A percentile compares a stretch with the other conserved stretches of the same genome.
Conservation (phyloP, 164 flowering plant genomes). For the Protea cynaroides region DNA sequence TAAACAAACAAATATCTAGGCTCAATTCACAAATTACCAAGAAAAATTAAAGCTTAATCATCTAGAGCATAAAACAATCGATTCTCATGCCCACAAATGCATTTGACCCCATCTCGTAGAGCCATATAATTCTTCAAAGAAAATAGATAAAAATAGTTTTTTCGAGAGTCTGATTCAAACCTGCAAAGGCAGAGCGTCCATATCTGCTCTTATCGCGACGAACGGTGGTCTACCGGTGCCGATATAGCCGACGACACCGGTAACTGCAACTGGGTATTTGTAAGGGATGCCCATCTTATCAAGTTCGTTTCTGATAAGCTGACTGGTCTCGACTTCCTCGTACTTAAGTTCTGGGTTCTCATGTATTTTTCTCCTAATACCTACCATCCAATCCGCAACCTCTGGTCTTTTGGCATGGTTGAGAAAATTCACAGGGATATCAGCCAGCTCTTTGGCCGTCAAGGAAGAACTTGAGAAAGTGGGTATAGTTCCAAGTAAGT, state of each 20-base stretch:
- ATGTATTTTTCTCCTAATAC: slow-evolving; percentile 58
- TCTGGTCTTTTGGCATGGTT: slow-evolving; percentile 29
- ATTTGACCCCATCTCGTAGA: not conserved
- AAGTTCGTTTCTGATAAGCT: slow-evolving; percentile 50
- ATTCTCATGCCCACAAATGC: not conserved
- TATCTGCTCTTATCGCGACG: slow-evolving; percentile 71
- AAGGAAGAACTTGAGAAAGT: slow-evolving; percentile 17
- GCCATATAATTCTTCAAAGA: not conserved
- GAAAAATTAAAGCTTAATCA: not conserved
- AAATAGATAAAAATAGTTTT: not conserved
- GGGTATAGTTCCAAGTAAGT: slow-evolving; percentile 13
- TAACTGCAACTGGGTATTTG: slow-evolving; percentile 51
- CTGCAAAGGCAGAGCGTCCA: slow-evolving; percentile 78
- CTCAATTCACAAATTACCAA: not conserved
- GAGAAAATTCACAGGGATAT: slow-evolving; percentile 31
- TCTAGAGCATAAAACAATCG: not conserved
- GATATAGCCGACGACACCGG: slow-evolving; percentile 60
- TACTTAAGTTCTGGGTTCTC: slow-evolving; percentile 63
- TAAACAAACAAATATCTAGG: too few relatives aligned
- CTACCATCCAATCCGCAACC: slow-evolving; percentile 53
- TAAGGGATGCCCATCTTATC: slow-evolving; percentile 54
- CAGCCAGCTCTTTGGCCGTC: slow-evolving; percentile 22
- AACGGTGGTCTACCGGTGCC: slow-evolving; percentile 62
- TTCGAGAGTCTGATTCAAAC: slow-evolving; percentile 28
- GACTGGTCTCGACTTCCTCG: slow-evolving; percentile 70